phyloP scores from a whole-genome alignment of 2,329 filamentous ascomycete species.

The Elsinoe arachidis region DNA sequence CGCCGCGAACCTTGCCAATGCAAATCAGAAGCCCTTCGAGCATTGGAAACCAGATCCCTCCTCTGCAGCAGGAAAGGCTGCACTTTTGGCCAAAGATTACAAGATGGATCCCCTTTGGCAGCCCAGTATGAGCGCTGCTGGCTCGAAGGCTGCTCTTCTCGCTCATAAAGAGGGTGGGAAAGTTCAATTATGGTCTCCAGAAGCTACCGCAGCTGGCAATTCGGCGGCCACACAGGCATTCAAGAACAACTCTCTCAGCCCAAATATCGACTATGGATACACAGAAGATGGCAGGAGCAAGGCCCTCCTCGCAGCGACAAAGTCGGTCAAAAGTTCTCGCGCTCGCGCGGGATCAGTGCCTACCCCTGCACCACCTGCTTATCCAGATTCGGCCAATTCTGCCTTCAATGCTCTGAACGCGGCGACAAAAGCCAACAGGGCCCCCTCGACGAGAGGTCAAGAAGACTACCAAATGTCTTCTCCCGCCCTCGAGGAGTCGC shows the following conservation, averaged over 20 bases:
- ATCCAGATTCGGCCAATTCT: slow-evolving; percentile 53
- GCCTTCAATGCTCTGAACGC: slow-evolving; percentile 62
- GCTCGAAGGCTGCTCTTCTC: slow-evolving; percentile 65
- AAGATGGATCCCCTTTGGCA: slow-evolving; percentile 55
- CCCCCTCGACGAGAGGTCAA: slow-evolving; percentile 28
- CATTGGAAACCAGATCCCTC: slow-evolving; percentile 57
- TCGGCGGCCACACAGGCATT: slow-evolving; percentile 65
- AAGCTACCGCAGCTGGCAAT: slow-evolving; percentile 47
- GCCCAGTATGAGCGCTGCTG: slow-evolving; percentile 54
- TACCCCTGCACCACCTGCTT: slow-evolving; percentile 33
- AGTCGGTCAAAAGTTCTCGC: slow-evolving; percentile 54
- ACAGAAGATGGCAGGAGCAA: slow-evolving; percentile 49
- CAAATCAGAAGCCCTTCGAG: slow-evolving; percentile 56
- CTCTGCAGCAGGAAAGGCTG: slow-evolving; percentile 53
- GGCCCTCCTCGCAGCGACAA: slow-evolving; percentile 67
- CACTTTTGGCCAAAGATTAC: slow-evolving; percentile 51
- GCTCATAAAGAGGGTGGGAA: slow-evolving; percentile 49
- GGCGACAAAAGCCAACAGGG: slow-evolving; percentile 57
- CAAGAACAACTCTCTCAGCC: slow-evolving; percentile 41
- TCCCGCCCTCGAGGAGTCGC: slow-evolving; percentile 51
- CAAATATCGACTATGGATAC: slow-evolving; percentile 39
- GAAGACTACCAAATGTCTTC: slow-evolving; percentile 29
- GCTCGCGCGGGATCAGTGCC: slow-evolving; percentile 56
- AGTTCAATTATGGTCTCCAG: slow-evolving; percentile 44
- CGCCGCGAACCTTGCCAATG: slow-evolving; percentile 66